Conservation (phyloP, 768 basidiomycete species). For the Terana coerulea region DNA sequence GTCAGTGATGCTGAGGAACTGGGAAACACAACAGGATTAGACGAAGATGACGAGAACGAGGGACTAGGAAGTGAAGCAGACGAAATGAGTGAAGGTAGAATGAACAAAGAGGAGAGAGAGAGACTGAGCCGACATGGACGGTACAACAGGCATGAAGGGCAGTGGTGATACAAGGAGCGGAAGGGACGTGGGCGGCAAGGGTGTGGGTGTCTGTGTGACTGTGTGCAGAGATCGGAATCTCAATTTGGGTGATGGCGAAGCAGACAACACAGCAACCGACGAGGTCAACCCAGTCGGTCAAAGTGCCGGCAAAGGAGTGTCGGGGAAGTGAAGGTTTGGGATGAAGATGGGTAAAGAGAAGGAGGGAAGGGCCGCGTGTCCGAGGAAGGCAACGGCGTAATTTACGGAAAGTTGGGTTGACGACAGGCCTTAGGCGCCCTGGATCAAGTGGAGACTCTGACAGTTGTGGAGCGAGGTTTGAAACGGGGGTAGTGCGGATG, state of each 20-base stretch:
- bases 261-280: conserved; percentile 1
- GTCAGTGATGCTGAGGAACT: neutral
- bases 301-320: neutral
- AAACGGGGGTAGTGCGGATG: neutral
- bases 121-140: neutral
- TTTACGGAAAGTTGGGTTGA: neutral
- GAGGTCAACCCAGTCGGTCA: neutral
- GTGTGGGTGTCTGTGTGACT: neutral
- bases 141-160: neutral
- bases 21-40: neutral
- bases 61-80: neutral
- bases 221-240: neutral
- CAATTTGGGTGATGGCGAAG: conserved; percentile 3
- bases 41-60: neutral
- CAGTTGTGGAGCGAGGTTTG: neutral
- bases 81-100: neutral
- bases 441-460: neutral
- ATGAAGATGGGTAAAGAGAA: neutral
- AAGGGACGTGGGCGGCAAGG: neutral
- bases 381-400: neutral
- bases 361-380: neutral
- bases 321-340: neutral
- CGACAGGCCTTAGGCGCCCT: too few species aligned
- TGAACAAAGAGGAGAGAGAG: neutral
- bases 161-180: neutral